Evolutionary conservation across 2,329 filamentous ascomycete genomes (phyloP), one percentile per base, ranked within the genome.

Genomic region (Cercospora berteroae): DNA sequence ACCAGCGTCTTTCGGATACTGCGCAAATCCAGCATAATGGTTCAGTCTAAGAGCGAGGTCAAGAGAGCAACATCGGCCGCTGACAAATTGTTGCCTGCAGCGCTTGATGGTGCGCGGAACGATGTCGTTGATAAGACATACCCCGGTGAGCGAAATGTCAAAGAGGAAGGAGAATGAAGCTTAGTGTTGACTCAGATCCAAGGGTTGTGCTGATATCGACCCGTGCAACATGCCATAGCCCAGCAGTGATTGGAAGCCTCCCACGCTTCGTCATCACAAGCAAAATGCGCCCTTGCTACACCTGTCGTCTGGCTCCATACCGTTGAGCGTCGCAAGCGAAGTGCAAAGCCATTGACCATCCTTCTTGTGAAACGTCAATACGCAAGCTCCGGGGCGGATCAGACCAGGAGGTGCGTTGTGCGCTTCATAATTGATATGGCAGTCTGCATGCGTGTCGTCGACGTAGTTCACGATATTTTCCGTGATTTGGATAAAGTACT

Each of bases 281-380:
- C 48, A 52, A 8, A 52, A 52, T 13, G 55, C 55, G 25, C 55
- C 27, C 55, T 57, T 33, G 48, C 48, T 52, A 33, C 55, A 57
- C 25, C 55, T 23, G n/a, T 63, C 61, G 8, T 63, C 50, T 9
- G 50, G 48, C 20, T 63, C 61, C 12, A 63, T 56, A 3, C 61
- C 61, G 13, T 23, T 39, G 10, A 63, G 48, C 23, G 61, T 52
- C 50, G 50, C 61, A 29, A 52, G 55, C 20, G 61, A 36, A 33
- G 33, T 56, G 29, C 48, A 56, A 13, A 36, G 16, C 61, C 61
- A 63, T 29, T 25, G 48, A 6, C 23, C 61, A 25, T 57, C 61
- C 50, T 63, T 63, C 10, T 56, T 29, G 48, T 57, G 50, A 57
- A 63, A 63, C 3, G 33, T 56, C 44, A 63, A 42, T 3, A 63